Evolutionary conservation across 345 rosid genomes (phyloP), one percentile per base, ranked within the genome.

Genomic region (Ricinus communis): DNA sequence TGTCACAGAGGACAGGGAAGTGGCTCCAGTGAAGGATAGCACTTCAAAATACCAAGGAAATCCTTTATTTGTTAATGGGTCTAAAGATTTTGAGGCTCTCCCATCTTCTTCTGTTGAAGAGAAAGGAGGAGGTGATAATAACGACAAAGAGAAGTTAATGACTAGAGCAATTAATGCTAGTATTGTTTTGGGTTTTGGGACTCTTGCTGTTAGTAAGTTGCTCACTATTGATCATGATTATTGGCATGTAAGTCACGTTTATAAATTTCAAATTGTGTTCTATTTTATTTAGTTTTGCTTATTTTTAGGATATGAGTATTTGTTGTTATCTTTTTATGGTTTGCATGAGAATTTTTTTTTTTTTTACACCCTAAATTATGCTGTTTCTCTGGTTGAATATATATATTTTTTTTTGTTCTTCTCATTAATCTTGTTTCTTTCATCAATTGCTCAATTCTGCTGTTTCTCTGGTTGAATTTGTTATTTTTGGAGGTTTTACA

Each of bases 211-310:
- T 43, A 79, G 93, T 61, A 91, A 70, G 85, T 74, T 93, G 78
- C 87, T 91, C 62, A 85, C 89, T 0, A 79, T 93, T 64, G 98
- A 93, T 81, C 93, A 85, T 81, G 98, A 93, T 77, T 93, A 88
- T 74, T 93, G 98, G 97, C 98, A 93, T 18, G 98, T 93, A 85
- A 89, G 92, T 87, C 66, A 30, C 45, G 36, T 71, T 50, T 55
- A 36, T 46, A 5, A 33, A 43, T 60, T 78, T 49, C 25, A 58
- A 31, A 14, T 21, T 62, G 16, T 31, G 14, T 14, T 62, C n/a
- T 15, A 3, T 55, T 21, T 27, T 8, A 30, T 31, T 47, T 24
- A 8, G 11, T 54, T 28, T 62, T 71, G 52, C 50, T 69, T 46
- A 54, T 38, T 31, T 11, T 74, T 74, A 21, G 21, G 30, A 45